Conservation (phyloP, 2,329 filamentous ascomycete genomes). For the Metarhizium humberi region DNA sequence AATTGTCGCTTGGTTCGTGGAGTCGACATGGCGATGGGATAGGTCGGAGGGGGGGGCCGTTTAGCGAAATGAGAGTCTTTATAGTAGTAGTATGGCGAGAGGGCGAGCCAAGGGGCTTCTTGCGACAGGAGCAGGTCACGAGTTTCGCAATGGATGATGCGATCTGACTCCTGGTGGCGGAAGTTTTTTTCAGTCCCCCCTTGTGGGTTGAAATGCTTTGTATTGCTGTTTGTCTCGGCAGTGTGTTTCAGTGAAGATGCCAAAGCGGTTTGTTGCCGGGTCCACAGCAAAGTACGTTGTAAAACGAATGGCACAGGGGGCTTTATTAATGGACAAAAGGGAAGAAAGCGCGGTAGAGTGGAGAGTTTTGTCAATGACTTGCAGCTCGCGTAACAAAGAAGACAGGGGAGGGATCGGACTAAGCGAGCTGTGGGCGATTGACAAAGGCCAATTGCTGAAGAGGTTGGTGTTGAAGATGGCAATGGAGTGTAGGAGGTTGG, state of each 20-base stretch:
- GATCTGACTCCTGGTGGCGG: not conserved
- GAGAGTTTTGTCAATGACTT: not conserved
- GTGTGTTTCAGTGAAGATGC: not conserved
- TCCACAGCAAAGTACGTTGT: not conserved
- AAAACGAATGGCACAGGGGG: not conserved
- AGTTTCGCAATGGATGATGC: not conserved
- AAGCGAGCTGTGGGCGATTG: not conserved
- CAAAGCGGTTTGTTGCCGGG: not conserved
- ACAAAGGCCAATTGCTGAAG: not conserved
- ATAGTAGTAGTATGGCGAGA: not conserved
- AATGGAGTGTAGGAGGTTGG: not conserved
- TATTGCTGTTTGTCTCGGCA: not conserved
- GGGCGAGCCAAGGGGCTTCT: too few relatives aligned
- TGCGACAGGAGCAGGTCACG: not conserved
- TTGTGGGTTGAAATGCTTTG: not conserved
- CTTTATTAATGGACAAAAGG: too few relatives aligned
- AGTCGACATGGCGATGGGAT: slow-evolving; percentile 34
- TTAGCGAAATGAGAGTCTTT: not conserved
- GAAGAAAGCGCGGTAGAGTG: slow-evolving; percentile 3
- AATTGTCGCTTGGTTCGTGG: slow-evolving; percentile 53
- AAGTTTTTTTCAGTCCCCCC: not conserved
- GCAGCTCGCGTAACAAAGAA: not conserved
- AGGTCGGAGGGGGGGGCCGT: not conserved
- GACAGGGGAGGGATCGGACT: not conserved
- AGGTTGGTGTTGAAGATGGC: not conserved